A percentile compares a stretch with the other conserved stretches of the same genome.
Conservation (phyloP, 495 filamentous ascomycete species). For the Neurospora discreta region DNA sequence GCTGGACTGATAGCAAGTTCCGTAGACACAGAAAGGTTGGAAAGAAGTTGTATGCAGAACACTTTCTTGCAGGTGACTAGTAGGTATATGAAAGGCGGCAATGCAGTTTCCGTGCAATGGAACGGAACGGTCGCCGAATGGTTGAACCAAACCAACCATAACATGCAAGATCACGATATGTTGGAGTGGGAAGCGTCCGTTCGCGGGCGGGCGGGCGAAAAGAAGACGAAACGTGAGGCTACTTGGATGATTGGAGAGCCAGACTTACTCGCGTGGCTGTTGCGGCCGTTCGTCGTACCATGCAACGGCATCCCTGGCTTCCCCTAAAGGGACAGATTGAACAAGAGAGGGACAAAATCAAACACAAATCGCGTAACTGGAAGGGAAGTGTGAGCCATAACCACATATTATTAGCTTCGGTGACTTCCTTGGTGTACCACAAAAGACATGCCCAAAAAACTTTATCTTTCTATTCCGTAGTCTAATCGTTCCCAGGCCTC, state of each 20-base stretch:
- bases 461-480: not conserved
- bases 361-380: not conserved
- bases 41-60: not conserved
- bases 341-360: not conserved
- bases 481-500: constrained; percentile 12
- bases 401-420: not conserved
- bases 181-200: not conserved
- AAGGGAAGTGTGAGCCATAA: not conserved
- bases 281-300: not conserved
- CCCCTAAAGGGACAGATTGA: not conserved
- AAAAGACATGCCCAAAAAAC: not conserved
- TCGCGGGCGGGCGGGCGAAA: not conserved
- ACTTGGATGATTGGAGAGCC: not conserved
- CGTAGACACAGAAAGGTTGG: too few species aligned
- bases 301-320: not conserved
- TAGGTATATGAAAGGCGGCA: not conserved
- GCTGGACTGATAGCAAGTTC: not conserved
- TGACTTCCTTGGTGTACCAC: not conserved
- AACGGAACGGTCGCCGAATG: not conserved
- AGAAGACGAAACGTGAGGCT: not conserved
- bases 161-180: not conserved
- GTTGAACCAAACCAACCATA: not conserved
- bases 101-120: not conserved
- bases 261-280: not conserved
- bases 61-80: not conserved